Evolutionary conservation across 371 early-diverging fungal species (phyloP).

Genomic region (Syncephalastrum contaminatum): DNA sequence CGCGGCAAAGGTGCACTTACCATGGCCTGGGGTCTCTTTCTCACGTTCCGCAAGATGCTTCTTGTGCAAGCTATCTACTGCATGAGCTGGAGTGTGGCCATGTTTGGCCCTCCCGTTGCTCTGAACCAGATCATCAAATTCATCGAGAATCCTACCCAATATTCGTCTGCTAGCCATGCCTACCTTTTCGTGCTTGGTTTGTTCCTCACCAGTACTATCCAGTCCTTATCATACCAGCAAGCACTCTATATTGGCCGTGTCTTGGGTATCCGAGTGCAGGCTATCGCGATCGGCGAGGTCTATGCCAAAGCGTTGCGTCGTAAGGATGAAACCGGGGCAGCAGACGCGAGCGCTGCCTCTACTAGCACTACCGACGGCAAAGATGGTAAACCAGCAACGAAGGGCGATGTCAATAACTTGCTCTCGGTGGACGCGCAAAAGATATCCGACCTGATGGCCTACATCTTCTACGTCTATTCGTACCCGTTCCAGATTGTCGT

Average conservation of each 20-base stretch:
- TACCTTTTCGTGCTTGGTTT: constrained; percentile 63
- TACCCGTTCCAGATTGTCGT: constrained; percentile 58
- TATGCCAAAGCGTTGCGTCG: constrained; percentile 57
- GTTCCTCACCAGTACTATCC: constrained; percentile 46
- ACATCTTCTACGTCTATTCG: constrained; percentile 57
- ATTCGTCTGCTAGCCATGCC: constrained; percentile 25
- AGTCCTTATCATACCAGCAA: constrained; percentile 49
- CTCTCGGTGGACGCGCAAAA: constrained; percentile 61
- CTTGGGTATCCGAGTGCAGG: constrained; percentile 50
- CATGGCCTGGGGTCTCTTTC: constrained; percentile 14
- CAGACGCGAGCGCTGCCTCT: constrained; percentile 22
- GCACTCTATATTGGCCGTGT: constrained; percentile 58
- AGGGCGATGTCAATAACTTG: constrained; percentile 51
- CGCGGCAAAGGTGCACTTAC: not conserved
- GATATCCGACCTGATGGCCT: constrained; percentile 49
- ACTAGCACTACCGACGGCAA: not conserved
- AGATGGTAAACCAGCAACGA: constrained; percentile 15
- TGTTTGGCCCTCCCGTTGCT: constrained; percentile 57
- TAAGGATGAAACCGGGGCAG: not conserved
- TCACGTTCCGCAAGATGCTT: constrained; percentile 34
- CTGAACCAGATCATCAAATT: constrained; percentile 57
- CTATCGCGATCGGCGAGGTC: constrained; percentile 62
- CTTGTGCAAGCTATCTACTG: constrained; percentile 43
- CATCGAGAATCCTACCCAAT: constrained; percentile 37
- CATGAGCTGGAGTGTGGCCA: constrained; percentile 45